Evolutionary conservation across 192 early-diverging fungal species (phyloP).

Genomic region (Coemansia sp.): DNA sequence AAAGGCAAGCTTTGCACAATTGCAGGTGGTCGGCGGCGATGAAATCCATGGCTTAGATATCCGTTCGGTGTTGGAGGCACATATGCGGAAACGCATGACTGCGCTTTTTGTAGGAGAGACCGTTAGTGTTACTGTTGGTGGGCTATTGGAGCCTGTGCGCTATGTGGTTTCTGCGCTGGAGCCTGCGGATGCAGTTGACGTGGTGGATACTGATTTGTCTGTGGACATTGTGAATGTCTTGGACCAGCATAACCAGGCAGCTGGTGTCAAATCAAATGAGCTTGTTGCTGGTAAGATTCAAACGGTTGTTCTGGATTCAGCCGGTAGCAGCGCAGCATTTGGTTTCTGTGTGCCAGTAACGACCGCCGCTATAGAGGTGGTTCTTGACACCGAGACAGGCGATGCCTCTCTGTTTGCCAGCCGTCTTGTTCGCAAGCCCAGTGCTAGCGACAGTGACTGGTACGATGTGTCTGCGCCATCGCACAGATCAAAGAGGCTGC

Average conservation of each 20-base stretch:
- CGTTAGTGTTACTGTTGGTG: constrained; percentile 59
- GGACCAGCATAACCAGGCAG: constrained; percentile 7
- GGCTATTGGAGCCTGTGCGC: constrained; percentile 32
- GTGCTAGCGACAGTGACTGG: constrained; percentile 32
- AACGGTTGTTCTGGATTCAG: constrained; percentile 17
- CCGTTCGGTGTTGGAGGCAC: constrained; percentile 67
- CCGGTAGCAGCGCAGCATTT: not conserved
- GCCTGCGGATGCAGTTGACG: constrained; percentile 65
- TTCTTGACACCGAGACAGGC: constrained; percentile 18
- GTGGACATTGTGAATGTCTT: constrained; percentile 70
- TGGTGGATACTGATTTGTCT: constrained; percentile 79
- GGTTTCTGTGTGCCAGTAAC: constrained; percentile 19
- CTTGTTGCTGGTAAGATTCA: constrained; percentile 9
- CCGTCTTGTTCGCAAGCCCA: constrained; percentile 15
- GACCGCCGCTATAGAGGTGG: constrained; percentile 5
- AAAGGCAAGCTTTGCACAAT: constrained; percentile 67
- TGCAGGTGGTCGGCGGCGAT: constrained; percentile 55
- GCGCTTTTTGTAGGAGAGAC: constrained; percentile 71
- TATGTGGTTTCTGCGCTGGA: constrained; percentile 73
- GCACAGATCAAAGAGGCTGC: constrained; percentile 24
- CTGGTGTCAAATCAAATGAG: not conserved
- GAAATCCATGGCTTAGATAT: constrained; percentile 16
- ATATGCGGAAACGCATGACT: constrained; percentile 66
- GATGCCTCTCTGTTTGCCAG: constrained; percentile 50
- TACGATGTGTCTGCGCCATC: constrained; percentile 39